Evolutionary conservation across 352 stramenopile genomes (phyloP), one percentile per base, ranked within the genome.

Genomic region (Stephanocyclus meneghinianus): DNA sequence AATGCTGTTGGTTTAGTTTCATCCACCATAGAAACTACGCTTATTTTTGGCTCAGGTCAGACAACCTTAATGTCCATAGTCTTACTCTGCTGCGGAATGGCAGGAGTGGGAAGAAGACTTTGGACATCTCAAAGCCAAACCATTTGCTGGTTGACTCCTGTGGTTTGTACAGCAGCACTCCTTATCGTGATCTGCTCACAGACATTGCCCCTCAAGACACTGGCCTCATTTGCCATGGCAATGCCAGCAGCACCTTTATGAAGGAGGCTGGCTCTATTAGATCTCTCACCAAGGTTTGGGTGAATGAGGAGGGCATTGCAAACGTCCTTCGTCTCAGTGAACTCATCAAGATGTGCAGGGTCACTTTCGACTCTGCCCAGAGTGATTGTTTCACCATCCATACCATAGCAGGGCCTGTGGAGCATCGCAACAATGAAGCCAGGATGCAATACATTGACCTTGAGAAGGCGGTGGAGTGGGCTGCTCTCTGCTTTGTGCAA

Each of bases 391-490:
- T 64, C 10, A 45, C 10, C 10, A 26, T 64, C 32, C 56, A 64
- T 18, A 61, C 53, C 11, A 64, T 29, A 16, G 30, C 48, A 7
- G 56, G 32, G 11, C 56, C 30, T 64, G 56, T 64, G 10, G 10
- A 13, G 3, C 56, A 48, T 11, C 7, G 6, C 5, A 48, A 45
- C 13, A 48, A 64, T 37, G 45, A 53, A 4, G 50, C 59, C 9
- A 13, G 42, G n/a, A 59, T 70, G 21, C 70, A 32, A 45, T 77
- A 37, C 70, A 70, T 75, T 30, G 73, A 80, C 57, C 21, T 74
- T 10, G 47, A 68, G 1, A 56, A 65, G 1, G 15, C 51, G n/a
- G 9, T 10, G 26, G 50, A 75, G 2, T 8, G 11, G 1, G 48
- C 26, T n/a, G 59, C 62, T 15, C 10, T 73, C 1, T 53, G 60